Conservation (phyloP, 495 filamentous ascomycete species). For the Aspergillus mulundensis region DNA sequence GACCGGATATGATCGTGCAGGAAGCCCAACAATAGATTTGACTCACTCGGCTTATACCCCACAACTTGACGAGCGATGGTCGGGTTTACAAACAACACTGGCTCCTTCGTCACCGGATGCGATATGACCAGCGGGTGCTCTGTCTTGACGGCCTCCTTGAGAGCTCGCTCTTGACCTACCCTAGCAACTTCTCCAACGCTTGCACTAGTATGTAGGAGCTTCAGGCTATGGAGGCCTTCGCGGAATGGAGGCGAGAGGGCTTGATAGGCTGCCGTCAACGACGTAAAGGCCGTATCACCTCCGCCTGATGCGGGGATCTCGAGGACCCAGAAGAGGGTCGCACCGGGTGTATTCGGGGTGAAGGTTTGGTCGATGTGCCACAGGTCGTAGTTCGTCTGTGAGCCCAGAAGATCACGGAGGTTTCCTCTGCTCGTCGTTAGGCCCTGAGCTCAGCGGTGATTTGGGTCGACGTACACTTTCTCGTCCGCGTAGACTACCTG, state of each 20-base stretch:
- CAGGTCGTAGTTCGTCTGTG: constrained; percentile 13
- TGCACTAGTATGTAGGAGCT: constrained; percentile 12
- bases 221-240: constrained; percentile 3
- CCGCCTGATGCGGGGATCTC: constrained; percentile 10
- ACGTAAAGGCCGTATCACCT: constrained; percentile 11
- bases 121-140: constrained; percentile 12
- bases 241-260: constrained; percentile 12
- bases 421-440: constrained; percentile 8
- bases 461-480: constrained; percentile 7
- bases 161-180: constrained; percentile 10
- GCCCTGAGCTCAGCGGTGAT: too few relatives aligned
- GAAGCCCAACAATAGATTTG: constrained; percentile 3
- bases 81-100: constrained; percentile 12
- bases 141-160: constrained; percentile 11
- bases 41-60: constrained; percentile 11
- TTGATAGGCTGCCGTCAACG: constrained; percentile 6
- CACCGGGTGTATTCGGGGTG: constrained; percentile 10
- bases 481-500: constrained; percentile 13
- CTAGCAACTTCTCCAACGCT: constrained; percentile 12
- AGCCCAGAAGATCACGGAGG: constrained; percentile 8
- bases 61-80: constrained; percentile 13
- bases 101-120: constrained; percentile 10
- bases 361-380: constrained; percentile 15
- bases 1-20: constrained; percentile 14
- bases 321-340: constrained; percentile 11